phyloP scores from a whole-genome alignment of 2,329 filamentous ascomycete genomes.

The Pseudovirgaria hyperparasitica region DNA sequence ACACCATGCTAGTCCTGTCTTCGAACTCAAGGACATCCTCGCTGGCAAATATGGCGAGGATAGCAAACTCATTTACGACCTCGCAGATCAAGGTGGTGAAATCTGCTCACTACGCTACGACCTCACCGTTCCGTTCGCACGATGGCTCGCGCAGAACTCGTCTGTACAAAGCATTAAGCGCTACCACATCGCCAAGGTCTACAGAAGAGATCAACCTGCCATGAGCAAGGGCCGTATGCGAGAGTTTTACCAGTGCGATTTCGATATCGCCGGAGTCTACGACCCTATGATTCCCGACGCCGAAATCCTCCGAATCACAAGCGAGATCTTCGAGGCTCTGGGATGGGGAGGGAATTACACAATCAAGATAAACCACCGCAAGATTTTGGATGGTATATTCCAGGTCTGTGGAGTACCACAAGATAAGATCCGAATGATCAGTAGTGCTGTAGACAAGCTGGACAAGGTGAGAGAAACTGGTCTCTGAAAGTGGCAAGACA shows the following conservation, averaged over 20 bases:
- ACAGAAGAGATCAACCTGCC: constrained; percentile 67
- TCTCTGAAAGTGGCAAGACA: not conserved
- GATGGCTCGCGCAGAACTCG: constrained; percentile 86
- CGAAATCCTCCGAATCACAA: constrained; percentile 72
- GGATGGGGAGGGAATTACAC: constrained; percentile 64
- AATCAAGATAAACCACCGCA: constrained; percentile 91
- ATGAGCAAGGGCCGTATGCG: constrained; percentile 88
- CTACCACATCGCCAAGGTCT: constrained; percentile 92
- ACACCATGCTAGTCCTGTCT: constrained; percentile 45
- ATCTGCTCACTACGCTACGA: constrained; percentile 76
- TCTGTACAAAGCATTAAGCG: constrained; percentile 75
- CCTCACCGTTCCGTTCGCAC: constrained; percentile 78
- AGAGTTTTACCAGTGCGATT: constrained; percentile 96
- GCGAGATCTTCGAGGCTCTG: constrained; percentile 73
- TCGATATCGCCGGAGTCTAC: constrained; percentile 81
- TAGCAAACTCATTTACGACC: constrained; percentile 82
- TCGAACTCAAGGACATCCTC: constrained; percentile 77
- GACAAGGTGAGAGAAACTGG: constrained; percentile 54
- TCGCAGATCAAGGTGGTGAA: constrained; percentile 79
- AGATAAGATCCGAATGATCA: constrained; percentile 80
- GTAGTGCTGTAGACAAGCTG: constrained; percentile 87
- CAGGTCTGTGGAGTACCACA: constrained; percentile 77
- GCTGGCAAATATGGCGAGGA: constrained; percentile 88
- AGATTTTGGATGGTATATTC: constrained; percentile 87
- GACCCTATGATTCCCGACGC: constrained; percentile 89